Conservation (phyloP, 1,284 basidiomycete species). For the Porogramme epimiltina region DNA sequence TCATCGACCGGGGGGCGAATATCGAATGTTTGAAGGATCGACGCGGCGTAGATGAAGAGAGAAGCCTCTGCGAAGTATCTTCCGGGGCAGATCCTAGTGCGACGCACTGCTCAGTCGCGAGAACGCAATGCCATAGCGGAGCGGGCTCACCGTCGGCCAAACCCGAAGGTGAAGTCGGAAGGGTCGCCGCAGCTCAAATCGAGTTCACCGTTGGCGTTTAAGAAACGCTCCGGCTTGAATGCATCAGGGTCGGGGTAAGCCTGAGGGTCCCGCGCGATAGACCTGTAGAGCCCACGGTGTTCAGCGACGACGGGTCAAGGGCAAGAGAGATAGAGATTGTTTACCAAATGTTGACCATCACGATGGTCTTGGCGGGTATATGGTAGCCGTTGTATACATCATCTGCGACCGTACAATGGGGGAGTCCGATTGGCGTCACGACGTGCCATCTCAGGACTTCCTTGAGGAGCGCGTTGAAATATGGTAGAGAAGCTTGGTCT, state of each 20-base stretch:
- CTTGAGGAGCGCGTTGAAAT: conserved; percentile 35
- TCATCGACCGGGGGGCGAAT: neutral
- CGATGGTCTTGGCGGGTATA: conserved; percentile 46
- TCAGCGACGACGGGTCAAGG: neutral
- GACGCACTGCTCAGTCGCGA: too few relatives aligned
- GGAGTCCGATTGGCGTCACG: conserved; percentile 35
- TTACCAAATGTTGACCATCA: conserved; percentile 44
- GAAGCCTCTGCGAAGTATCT: neutral
- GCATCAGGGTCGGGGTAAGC: conserved; percentile 25
- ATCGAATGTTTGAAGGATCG: neutral
- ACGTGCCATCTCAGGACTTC: conserved; percentile 38
- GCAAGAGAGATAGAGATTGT: too few relatives aligned
- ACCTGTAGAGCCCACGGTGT: conserved; percentile 6
- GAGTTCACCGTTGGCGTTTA: conserved; percentile 22
- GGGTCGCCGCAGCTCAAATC: conserved; percentile 34
- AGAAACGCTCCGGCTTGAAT: conserved; percentile 26
- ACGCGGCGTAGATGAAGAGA: neutral
- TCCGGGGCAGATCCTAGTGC: neutral
- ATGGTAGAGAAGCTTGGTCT: conserved; percentile 34
- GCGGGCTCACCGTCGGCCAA: conserved; percentile 36
- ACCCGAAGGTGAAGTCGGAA: conserved; percentile 49
- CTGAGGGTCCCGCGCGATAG: conserved; percentile 24
- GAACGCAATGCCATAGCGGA: too few relatives aligned
- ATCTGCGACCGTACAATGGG: conserved; percentile 25
- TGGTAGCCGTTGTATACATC: conserved; percentile 38